These are phyloP conservation scores for Saprolegnia diclina DNA, from an alignment of 352 stramenopile species.

Conservation along the genomic window DNA sequence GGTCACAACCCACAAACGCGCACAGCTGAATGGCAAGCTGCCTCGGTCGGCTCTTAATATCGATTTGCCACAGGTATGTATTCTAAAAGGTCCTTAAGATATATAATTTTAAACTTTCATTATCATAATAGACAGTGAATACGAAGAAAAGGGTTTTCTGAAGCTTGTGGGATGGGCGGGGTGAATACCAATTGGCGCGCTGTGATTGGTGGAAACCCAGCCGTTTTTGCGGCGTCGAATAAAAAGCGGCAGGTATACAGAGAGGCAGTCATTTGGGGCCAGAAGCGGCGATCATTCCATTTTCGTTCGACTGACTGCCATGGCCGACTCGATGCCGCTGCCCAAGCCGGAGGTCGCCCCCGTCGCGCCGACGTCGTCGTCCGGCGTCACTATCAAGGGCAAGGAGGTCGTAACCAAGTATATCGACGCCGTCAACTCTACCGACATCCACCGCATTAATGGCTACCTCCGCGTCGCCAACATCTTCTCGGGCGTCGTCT, in stretches of 20 bases:
- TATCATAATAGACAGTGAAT: not conserved
- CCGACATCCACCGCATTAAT: constrained; percentile 80
- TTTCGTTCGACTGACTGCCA: constrained; percentile 27
- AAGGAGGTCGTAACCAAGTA: constrained; percentile 25
- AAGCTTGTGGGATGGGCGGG: not conserved
- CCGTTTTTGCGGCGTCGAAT: too few species aligned
- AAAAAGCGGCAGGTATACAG: too few species aligned
- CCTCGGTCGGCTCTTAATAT: too few species aligned
- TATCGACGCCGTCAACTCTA: constrained; percentile 31
- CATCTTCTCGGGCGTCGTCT: constrained; percentile 48
- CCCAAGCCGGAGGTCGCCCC: constrained; percentile 21
- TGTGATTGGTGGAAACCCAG: not conserved
- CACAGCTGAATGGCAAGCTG: too few species aligned
- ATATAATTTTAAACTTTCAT: too few species aligned
- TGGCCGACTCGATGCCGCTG: constrained; percentile 19
- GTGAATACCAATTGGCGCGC: not conserved
- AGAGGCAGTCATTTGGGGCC: too few species aligned
- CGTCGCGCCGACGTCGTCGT: not conserved
- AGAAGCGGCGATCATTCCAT: not conserved
- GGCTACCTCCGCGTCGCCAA: constrained; percentile 83
- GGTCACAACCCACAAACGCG: too few species aligned
- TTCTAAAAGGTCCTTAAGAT: too few species aligned
- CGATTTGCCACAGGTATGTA: too few species aligned
- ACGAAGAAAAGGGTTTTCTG: not conserved
- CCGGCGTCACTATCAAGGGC: constrained; percentile 12